Percentiles rank a stretch among this genome's conserved stretches.
These are phyloP conservation scores for Hyaloscypha variabilis DNA, from an alignment of 495 filamentous ascomycete species.

Conservation along the genomic window DNA sequence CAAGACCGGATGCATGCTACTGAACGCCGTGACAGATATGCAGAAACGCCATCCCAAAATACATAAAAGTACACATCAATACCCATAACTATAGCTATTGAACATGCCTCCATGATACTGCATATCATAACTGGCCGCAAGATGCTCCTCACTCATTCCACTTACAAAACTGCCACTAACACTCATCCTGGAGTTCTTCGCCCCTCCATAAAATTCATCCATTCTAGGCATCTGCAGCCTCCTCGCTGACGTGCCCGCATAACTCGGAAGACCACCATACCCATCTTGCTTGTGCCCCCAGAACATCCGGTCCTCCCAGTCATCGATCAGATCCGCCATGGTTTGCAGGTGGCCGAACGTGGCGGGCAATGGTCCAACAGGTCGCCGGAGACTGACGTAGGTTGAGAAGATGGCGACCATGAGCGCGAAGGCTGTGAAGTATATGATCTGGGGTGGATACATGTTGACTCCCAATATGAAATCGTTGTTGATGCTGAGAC, in stretches of 20 bases:
- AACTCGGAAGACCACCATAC: conserved; percentile 8
- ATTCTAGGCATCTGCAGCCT: conserved; percentile 2
- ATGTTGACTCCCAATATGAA: conserved; percentile 40
- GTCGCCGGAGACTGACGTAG: conserved; percentile 37
- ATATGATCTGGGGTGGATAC: conserved; percentile 40
- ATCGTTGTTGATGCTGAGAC: conserved; percentile 37
- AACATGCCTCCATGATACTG: conserved; percentile 12
- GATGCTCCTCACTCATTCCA: conserved; percentile 11
- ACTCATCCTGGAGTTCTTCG: neutral
- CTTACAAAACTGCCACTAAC: conserved; percentile 5
- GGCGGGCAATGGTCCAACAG: conserved; percentile 44
- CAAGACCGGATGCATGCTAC: no score
- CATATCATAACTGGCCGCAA: conserved; percentile 13
- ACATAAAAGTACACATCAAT: no score
- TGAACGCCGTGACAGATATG: no score
- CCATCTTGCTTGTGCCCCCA: conserved; percentile 43
- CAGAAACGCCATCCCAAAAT: no score
- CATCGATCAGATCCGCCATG: conserved; percentile 46
- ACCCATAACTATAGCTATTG: neutral
- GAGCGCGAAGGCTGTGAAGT: conserved; percentile 36
- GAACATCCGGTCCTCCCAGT: conserved; percentile 45
- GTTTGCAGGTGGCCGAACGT: conserved; percentile 49
- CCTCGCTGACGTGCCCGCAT: conserved; percentile 11
- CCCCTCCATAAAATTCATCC: conserved; percentile 12
- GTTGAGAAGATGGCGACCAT: conserved; percentile 41